Base-by-base conservation (phyloP, 83 land plant species). In the Picea engelmannii region DNA sequence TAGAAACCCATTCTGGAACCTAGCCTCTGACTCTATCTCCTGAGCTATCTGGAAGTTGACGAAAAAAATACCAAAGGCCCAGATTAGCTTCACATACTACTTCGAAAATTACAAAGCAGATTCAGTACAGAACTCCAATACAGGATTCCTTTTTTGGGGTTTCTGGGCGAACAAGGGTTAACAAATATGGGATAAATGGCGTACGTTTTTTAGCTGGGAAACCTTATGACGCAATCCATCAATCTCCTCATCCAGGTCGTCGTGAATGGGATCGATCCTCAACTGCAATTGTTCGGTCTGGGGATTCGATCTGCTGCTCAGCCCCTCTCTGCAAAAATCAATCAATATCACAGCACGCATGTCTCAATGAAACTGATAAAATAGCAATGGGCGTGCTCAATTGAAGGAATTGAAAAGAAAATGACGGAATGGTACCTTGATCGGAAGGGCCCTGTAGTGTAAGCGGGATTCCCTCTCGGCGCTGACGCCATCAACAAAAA, bases 11-110 rank as follows among this genome's bases (percentile, higher is more conserved):
- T 89, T 94, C 80, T 96, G 95, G 85, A 81, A 92, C 76, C 86
- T 94, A 60, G 97, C 88, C 84, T 96, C 98, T 47, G 92, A 40
- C 44, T 88, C 89, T 63, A 96, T 96, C 38, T 91, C 97, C 66
- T 91, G 85, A 35, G 98, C 94, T 62, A 94, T 92, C 95, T 96
- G 95, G 73, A 83, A 76, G 24, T 38, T 1, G 49, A 44, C 18
- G 13, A 52, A 52, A 52, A 52, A 11, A 11, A 11, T 12, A 49
- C 55, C 9, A 11, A 3, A 52, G 13, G 58, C 58, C 15, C 12
- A 52, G 15, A 52, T 52, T 52, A 52, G 0, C 58, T 12, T 52
- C 13, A 52, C 15, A 52, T 10, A 49, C 11, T 52, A 52, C 58
- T 52, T 52, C 15, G 15, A 52, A 52, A 52, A 11, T 2, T 1